Evolutionary conservation across 176 grass and related monocot genomes (phyloP).

Genomic region (Eragrostis curvula): DNA sequence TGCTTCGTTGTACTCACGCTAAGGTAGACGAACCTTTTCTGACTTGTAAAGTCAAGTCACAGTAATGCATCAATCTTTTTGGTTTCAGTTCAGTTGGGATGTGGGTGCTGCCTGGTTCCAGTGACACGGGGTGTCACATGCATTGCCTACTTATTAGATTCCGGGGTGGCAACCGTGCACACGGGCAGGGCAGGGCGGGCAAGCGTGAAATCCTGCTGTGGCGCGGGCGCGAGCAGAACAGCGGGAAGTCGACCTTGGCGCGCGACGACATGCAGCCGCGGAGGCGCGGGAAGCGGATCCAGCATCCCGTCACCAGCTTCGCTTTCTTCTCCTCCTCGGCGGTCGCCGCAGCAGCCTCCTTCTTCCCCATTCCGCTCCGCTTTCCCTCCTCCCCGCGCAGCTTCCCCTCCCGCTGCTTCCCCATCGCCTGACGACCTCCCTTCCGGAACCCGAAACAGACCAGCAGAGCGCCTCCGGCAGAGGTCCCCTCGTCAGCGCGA

Average conservation of each 20-base stretch:
- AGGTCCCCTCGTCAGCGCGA: constrained; percentile 33
- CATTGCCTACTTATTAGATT: no score
- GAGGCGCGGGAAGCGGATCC: constrained; percentile 81
- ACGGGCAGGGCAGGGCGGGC: not conserved
- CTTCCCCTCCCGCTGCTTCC: constrained; percentile 47
- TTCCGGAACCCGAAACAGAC: not conserved
- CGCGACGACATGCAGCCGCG: constrained; percentile 80
- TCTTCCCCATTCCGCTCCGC: constrained; percentile 42
- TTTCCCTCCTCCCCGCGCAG: constrained; percentile 45
- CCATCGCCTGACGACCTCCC: constrained; percentile 33
- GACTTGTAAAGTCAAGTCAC: no score
- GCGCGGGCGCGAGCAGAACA: not conserved
- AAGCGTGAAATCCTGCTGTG: constrained; percentile 18
- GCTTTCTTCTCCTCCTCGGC: constrained; percentile 40
- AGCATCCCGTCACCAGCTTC: constrained; percentile 63
- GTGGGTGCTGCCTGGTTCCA: no score
- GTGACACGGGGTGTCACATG: no score
- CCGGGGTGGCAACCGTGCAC: constrained; percentile 7
- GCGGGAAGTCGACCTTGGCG: constrained; percentile 83
- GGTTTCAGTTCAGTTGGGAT: no score
- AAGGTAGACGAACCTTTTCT: constrained; percentile 63
- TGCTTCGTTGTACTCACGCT: no score
- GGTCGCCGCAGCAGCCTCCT: constrained; percentile 20
- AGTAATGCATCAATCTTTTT: no score
- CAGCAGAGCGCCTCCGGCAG: not conserved